phyloP scores from a whole-genome alignment of 345 rosid species.

The Brassica juncea region DNA sequence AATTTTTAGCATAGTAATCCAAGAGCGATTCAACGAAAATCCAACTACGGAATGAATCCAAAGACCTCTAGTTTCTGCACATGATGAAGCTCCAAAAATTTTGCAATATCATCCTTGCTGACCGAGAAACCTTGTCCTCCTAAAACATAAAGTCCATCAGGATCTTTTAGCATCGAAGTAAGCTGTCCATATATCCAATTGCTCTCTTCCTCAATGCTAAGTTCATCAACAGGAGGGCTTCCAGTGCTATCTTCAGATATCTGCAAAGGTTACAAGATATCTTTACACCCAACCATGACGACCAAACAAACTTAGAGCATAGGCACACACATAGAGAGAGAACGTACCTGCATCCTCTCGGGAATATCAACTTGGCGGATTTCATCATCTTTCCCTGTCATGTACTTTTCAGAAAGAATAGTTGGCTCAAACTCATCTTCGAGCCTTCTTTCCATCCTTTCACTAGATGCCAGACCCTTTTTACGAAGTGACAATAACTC shows the following conservation, averaged over 20 bases:
- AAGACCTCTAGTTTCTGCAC: neutral
- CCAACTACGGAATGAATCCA: neutral
- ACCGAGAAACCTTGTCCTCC: neutral
- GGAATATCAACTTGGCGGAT: neutral
- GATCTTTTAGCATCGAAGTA: neutral
- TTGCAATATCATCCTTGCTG: neutral
- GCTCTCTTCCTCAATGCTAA: neutral
- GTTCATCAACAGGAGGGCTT: neutral
- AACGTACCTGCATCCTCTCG: neutral
- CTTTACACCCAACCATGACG: neutral
- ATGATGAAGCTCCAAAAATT: neutral
- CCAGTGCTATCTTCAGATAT: neutral
- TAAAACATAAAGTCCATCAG: neutral
- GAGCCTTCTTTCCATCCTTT: neutral
- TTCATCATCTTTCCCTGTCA: neutral
- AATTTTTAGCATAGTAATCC: neutral
- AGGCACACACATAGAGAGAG: neutral
- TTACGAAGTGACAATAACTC: neutral
- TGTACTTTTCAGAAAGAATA: neutral
- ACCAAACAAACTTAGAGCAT: neutral
- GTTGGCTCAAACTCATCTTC: neutral
- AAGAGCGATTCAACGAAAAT: neutral
- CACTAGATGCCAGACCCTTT: neutral
- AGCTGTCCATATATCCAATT: neutral
- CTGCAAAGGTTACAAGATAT: neutral